Conservation (phyloP, 208 protist genomes). For the Wallacemonas sp. region DNA sequence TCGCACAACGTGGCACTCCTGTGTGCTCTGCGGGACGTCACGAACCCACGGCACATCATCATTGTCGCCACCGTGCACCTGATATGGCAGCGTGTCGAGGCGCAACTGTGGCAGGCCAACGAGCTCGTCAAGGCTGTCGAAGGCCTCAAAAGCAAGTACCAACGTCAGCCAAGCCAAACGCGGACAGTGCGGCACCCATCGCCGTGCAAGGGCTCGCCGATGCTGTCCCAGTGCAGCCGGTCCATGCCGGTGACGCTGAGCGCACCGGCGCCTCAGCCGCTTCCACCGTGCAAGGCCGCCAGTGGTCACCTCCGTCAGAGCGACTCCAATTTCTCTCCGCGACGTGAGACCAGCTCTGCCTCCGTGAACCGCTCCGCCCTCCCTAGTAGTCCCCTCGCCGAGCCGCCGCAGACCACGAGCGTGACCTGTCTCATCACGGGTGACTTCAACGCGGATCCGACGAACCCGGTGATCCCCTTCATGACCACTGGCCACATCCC, state of each 20-base stretch:
- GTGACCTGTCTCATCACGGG: conserved; percentile 69
- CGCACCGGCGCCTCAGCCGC: conserved; percentile 4
- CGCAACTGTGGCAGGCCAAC: conserved; percentile 84
- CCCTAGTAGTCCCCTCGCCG: neutral
- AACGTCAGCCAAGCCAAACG: neutral
- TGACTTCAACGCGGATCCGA: conserved; percentile 84
- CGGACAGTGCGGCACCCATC: conserved; percentile 14
- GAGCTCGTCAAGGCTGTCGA: conserved; percentile 59
- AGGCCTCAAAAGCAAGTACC: conserved; percentile 63
- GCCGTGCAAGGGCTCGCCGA: neutral
- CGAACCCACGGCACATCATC: conserved; percentile 40
- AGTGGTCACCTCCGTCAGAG: neutral
- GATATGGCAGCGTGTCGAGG: conserved; percentile 75
- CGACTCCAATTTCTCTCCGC: conserved; percentile 7
- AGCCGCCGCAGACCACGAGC: no score
- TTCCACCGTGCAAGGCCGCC: neutral
- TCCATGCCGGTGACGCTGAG: conserved; percentile 11
- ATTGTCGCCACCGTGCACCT: conserved; percentile 74
- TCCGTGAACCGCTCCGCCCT: conserved; percentile 14
- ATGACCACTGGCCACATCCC: conserved; percentile 38
- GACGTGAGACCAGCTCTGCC: neutral
- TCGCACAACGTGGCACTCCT: conserved; percentile 87
- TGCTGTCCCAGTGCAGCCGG: conserved; percentile 4
- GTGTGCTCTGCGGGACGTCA: conserved; percentile 64
- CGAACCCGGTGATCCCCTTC: conserved; percentile 47